phyloP scores from a whole-genome alignment of 148 eudicot genomes.

The Rhododendron vialii region DNA sequence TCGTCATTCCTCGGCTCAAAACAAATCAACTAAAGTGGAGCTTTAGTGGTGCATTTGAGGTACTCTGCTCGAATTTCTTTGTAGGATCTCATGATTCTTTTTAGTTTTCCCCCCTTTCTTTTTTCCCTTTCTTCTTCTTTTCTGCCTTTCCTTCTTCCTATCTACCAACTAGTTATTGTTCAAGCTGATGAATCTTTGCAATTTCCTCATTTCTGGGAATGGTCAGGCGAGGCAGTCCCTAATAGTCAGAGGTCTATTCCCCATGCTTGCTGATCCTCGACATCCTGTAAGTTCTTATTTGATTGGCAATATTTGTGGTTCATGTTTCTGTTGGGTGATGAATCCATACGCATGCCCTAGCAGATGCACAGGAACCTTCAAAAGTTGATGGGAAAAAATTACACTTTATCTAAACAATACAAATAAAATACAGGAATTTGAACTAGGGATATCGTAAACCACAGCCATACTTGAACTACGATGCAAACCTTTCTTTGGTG shows the following conservation, averaged over 20 bases:
- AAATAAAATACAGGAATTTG: background rate
- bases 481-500: background rate
- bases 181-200: slow-evolving; percentile 10
- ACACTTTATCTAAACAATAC: background rate
- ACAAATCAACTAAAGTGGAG: slow-evolving; percentile 86
- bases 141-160: background rate
- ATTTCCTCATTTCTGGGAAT: slow-evolving; percentile 3
- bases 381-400: background rate
- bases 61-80: slow-evolving; percentile 20
- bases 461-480: background rate
- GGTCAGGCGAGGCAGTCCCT: slow-evolving; percentile 90
- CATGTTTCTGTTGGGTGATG: background rate
- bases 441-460: background rate
- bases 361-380: background rate
- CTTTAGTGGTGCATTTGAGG: slow-evolving; percentile 97
- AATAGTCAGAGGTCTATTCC: slow-evolving; percentile 89
- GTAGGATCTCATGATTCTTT: background rate
- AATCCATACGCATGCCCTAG: no score
- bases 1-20: slow-evolving; percentile 77
- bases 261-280: slow-evolving; percentile 97
- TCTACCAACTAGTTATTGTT: background rate
- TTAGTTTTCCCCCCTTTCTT: background rate
- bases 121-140: background rate
- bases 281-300: slow-evolving; percentile 73
- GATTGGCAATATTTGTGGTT: background rate